Conservation (phyloP, 2,329 filamentous ascomycete species). For the Helotiales sp. region DNA sequence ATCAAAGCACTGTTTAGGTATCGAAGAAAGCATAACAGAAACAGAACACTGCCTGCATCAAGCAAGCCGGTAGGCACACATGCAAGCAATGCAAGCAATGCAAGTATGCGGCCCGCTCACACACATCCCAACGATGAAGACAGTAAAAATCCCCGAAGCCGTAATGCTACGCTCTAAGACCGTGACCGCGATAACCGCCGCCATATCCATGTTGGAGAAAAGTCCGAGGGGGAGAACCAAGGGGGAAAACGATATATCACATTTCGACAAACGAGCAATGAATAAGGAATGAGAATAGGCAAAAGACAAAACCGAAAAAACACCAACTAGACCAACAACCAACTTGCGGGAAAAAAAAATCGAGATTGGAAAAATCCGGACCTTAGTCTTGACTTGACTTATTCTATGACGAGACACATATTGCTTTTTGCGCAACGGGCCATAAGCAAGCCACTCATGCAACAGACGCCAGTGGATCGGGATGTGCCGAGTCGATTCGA, state of each 20-base stretch:
- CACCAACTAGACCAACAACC: neutral
- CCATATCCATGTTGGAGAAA: neutral
- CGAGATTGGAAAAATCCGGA: too few species aligned
- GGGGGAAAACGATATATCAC: neutral
- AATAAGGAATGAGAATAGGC: neutral
- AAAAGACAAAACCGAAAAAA: neutral
- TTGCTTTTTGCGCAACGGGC: slow-evolving; percentile 23
- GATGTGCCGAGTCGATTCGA: neutral
- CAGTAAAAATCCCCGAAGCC: neutral
- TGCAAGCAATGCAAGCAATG: neutral
- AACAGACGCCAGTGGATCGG: neutral
- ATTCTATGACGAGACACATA: neutral
- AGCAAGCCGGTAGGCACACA: neutral
- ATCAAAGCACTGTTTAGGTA: too few species aligned
- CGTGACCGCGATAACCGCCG: slow-evolving; percentile 6
- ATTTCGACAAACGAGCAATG: neutral
- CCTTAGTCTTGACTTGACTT: too few species aligned
- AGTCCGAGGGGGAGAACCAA: too few species aligned
- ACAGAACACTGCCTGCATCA: neutral
- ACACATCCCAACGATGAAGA: neutral
- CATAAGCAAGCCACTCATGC: neutral
- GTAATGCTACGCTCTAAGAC: neutral
- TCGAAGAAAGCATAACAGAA: neutral
- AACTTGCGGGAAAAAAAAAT: neutral
- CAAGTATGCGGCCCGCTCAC: neutral